phyloP scores from a whole-genome alignment of 768 basidiomycete genomes.

The Lentinula boryana region DNA sequence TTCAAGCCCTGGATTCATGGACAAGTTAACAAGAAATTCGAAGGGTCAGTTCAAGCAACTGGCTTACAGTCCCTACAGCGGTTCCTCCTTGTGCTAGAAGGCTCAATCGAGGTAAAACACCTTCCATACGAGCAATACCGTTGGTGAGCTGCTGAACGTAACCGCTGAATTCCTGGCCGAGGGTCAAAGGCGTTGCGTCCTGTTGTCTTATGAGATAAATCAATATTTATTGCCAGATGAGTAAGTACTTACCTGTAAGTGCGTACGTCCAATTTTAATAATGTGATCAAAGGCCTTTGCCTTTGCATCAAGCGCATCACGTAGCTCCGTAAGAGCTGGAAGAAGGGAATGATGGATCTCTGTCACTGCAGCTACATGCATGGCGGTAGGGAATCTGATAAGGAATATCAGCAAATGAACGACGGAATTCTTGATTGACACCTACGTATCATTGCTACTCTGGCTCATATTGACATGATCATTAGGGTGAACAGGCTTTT shows the following conservation, averaged over 20 bases:
- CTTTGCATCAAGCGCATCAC: slow-evolving; percentile 80
- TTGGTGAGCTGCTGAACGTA: slow-evolving; percentile 94
- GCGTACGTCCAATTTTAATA: slow-evolving; percentile 98
- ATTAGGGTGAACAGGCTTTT: slow-evolving; percentile 97
- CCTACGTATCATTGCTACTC: slow-evolving; percentile 96
- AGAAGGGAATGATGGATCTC: slow-evolving; percentile 77
- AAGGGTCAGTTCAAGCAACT: not conserved
- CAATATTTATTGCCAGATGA: not conserved
- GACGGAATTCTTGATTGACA: slow-evolving; percentile 9
- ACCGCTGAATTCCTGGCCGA: slow-evolving; percentile 98
- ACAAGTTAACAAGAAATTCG: not conserved
- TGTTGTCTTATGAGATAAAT: slow-evolving; percentile 23
- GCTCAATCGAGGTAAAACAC: slow-evolving; percentile 78
- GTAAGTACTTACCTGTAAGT: slow-evolving; percentile 59
- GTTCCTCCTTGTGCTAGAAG: slow-evolving; percentile 96
- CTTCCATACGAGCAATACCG: slow-evolving; percentile 81
- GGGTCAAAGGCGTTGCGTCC: slow-evolving; percentile 96
- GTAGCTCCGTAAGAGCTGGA: slow-evolving; percentile 81
- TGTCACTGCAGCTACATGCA: slow-evolving; percentile 95
- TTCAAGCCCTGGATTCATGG: slow-evolving; percentile 71
- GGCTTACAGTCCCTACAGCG: slow-evolving; percentile 89
- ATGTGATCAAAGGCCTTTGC: slow-evolving; percentile 80
- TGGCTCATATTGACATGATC: slow-evolving; percentile 99
- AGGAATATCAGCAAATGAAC: not conserved
- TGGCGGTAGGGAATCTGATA: slow-evolving; percentile 91